Evolutionary conservation across 139 green algal genomes (phyloP).

Genomic region (Chlamydomonas sphaeroides): DNA sequence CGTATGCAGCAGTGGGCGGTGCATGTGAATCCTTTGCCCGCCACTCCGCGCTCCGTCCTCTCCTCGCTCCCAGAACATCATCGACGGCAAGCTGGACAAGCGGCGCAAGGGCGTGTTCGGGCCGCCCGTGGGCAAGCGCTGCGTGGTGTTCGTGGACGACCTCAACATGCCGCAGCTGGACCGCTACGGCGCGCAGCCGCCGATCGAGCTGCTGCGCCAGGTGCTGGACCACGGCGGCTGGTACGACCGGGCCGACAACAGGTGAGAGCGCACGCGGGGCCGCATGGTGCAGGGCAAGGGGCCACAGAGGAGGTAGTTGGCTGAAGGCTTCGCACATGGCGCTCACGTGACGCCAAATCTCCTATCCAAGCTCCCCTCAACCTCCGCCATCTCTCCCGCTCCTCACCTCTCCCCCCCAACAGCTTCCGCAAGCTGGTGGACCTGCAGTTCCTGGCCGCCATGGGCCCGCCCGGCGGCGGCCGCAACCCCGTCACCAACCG

Average conservation of each 20-base stretch:
- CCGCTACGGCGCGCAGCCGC: conserved; percentile 71
- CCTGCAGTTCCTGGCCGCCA: conserved; percentile 76
- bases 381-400: conserved; percentile 41
- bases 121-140: conserved; percentile 62
- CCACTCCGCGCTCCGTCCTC: background rate
- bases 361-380: too few species aligned
- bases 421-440: conserved; percentile 64
- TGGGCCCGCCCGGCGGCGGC: conserved; percentile 78
- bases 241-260: conserved; percentile 56
- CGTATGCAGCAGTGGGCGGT: too few species aligned
- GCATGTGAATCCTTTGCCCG: too few species aligned
- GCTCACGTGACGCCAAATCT: too few species aligned
- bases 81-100: conserved; percentile 70
- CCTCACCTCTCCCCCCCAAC: conserved; percentile 36
- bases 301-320: too few species aligned
- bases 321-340: too few species aligned
- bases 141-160: conserved; percentile 81
- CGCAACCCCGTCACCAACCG: conserved; percentile 72
- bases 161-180: conserved; percentile 80
- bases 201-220: conserved; percentile 77
- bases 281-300: conserved; percentile 60
- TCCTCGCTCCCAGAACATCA: conserved; percentile 53
- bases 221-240: conserved; percentile 69
- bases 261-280: conserved; percentile 58
- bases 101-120: conserved; percentile 70